Base-by-base conservation (phyloP, 2,329 filamentous ascomycete genomes). In the Phyllachora maydis region DNA sequence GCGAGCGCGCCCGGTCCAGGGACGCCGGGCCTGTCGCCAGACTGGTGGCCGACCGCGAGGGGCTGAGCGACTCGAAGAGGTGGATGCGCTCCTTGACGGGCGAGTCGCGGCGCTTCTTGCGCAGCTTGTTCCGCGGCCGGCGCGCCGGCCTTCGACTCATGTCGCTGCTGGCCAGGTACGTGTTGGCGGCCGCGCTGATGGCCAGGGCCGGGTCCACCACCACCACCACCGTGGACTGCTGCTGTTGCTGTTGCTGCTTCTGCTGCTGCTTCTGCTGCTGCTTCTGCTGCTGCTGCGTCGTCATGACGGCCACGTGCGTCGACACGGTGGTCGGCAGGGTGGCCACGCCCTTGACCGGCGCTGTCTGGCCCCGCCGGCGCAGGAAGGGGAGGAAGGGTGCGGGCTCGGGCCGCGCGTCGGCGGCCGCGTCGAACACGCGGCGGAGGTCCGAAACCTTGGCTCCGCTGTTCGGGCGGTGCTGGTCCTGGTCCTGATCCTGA, bases 401-500 rank as follows among this genome's bases (percentile, higher is more conserved):
- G n/a, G n/a, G n/a, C n/a, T n/a, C n/a, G n/a, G n/a, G n/a, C n/a
- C n/a, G n/a, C 13, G 28, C 30, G n/a, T 36, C 34, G 8, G 33
- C 17, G 6, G 33, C 28, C 11, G 28, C 25, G 21, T 47, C 40
- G 25, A 46, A 46, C 0, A 41, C 14, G 18, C 17, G 34, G 14
- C 40, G 34, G 18, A 45, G 32, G 11, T 41, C 38, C 3, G 41
- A 32, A 5, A 48, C 43, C 18, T 38, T 44, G 12, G 23, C 28
- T 6, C 31, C 32, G 11, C 26, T 31, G 11, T 25, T n/a, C n/a
- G n/a, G n/a, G n/a, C n/a, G n/a, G n/a, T n/a, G n/a, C n/a, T n/a
- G n/a, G n/a, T n/a, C n/a, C n/a, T n/a, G n/a, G n/a, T n/a, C n/a
- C n/a, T n/a, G n/a, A n/a, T n/a, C n/a, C n/a, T n/a, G n/a, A n/a